phyloP scores from a whole-genome alignment of 768 basidiomycete genomes.

The Auriculariales sp. region DNA sequence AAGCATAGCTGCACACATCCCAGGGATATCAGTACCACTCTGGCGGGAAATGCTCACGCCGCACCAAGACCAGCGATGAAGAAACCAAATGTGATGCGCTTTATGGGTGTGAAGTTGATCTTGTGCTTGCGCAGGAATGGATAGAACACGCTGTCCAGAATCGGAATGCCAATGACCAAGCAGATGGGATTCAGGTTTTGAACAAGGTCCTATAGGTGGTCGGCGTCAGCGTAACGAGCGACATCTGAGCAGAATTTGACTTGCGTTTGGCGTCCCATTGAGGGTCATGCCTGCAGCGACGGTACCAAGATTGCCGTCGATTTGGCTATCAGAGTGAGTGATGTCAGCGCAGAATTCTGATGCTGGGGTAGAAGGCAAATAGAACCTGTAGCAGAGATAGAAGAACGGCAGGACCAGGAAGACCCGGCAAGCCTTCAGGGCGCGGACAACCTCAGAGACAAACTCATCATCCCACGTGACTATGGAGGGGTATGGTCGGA shows the following conservation, averaged over 20 bases:
- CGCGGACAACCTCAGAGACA: slow-evolving; percentile 4
- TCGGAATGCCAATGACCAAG: background rate
- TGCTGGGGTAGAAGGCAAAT: too few species aligned
- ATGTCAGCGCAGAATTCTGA: too few species aligned
- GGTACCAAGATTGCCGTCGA: slow-evolving; percentile 5
- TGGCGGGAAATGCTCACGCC: too few species aligned
- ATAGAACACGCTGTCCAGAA: background rate
- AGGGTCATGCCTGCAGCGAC: slow-evolving; percentile 6
- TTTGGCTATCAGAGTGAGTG: too few species aligned
- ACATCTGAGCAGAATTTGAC: too few species aligned
- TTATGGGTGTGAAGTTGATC: slow-evolving; percentile 9
- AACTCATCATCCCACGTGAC: slow-evolving; percentile 6
- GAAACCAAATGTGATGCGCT: slow-evolving; percentile 6
- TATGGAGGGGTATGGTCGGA: too few species aligned
- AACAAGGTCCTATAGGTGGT: slow-evolving; percentile 1
- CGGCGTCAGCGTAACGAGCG: too few species aligned
- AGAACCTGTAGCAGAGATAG: slow-evolving; percentile 4
- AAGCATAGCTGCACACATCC: too few species aligned
- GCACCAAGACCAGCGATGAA: slow-evolving; percentile 1
- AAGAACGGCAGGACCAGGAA: slow-evolving; percentile 4
- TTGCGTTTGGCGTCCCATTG: too few species aligned
- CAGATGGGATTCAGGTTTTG: slow-evolving; percentile 4
- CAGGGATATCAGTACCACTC: too few species aligned
- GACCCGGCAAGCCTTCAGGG: slow-evolving; percentile 5
- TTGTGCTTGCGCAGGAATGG: background rate